These are phyloP conservation scores for Geotrichum reessii DNA, from an alignment of 1,139 yeast genomes.

Conservation along the genomic window DNA sequence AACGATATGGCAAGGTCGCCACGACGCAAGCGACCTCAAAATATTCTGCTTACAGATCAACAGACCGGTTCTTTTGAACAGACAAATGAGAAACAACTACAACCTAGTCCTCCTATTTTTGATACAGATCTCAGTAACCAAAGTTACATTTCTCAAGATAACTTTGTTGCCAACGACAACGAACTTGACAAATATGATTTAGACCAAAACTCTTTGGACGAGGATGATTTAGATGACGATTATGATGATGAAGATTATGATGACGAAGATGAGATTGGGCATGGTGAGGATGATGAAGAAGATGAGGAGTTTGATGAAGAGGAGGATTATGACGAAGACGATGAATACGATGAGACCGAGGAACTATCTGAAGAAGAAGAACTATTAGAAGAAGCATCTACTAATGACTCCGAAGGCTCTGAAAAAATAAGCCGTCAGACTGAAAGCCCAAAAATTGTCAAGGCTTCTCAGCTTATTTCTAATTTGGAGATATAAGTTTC, in stretches of 20 bases:
- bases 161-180: background rate
- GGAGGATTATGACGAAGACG: conserved; percentile 23
- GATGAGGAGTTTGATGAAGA: conserved; percentile 17
- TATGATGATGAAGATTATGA: conserved; percentile 24
- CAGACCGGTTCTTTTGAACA: background rate
- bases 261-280: conserved; percentile 24
- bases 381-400: conserved; percentile 28
- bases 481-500: background rate
- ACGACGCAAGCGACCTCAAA: conserved; percentile 2
- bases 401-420: conserved; percentile 9
- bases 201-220: background rate
- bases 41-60: background rate
- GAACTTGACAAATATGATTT: background rate
- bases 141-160: background rate
- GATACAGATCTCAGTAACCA: conserved; percentile 7
- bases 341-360: conserved; percentile 24
- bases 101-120: conserved; percentile 13
- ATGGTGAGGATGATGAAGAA: conserved; percentile 16
- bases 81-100: conserved; percentile 4
- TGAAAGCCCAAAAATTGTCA: conserved; percentile 9
- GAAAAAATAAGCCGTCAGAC: conserved; percentile 8
- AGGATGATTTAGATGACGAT: conserved; percentile 16
- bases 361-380: conserved; percentile 25
- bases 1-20: conserved; percentile 13
- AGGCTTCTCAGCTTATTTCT: background rate